Percentiles rank a stretch among this genome's conserved stretches.
Evolutionary conservation across 805 yeast species (phyloP).

Genomic region (Brettanomyces nanus): DNA sequence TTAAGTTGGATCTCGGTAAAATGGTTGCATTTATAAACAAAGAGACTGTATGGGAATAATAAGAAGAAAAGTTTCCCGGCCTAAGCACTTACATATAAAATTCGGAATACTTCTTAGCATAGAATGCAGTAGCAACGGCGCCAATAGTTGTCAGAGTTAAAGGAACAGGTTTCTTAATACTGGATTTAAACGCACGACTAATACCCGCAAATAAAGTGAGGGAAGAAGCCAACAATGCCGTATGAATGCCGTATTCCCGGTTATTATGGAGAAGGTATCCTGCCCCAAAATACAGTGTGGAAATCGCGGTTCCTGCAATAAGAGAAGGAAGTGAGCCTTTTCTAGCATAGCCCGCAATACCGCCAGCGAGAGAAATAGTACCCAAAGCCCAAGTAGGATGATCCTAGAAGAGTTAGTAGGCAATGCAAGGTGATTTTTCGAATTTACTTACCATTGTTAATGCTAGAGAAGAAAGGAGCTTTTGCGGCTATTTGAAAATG

Average conservation of each 20-base stretch:
- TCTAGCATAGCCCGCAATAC: constrained; percentile 30
- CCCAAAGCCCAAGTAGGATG: constrained; percentile 11
- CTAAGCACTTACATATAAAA: constrained; percentile 8
- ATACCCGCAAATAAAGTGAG: constrained; percentile 63
- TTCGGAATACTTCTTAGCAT: constrained; percentile 20
- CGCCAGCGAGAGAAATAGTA: constrained; percentile 23
- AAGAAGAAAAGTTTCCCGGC: too few relatives aligned
- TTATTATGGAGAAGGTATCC: constrained; percentile 70
- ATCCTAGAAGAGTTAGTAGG: constrained; percentile 2
- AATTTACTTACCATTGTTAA: not conserved
- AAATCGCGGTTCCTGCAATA: constrained; percentile 61
- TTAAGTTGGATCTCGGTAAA: constrained; percentile 3
- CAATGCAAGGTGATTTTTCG: not conserved
- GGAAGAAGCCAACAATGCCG: constrained; percentile 67
- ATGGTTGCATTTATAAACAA: not conserved
- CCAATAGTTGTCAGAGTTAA: constrained; percentile 57
- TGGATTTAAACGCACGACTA: constrained; percentile 44
- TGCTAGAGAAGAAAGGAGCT: too few relatives aligned
- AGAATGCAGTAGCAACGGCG: constrained; percentile 53
- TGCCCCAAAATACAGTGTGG: constrained; percentile 54
- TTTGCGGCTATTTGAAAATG: too few relatives aligned
- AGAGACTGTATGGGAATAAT: too few relatives aligned
- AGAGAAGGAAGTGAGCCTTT: constrained; percentile 76
- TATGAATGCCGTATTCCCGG: constrained; percentile 72
- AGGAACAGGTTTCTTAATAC: constrained; percentile 60